Base-by-base conservation (phyloP, 805 yeast species). In the Candida orba region DNA sequence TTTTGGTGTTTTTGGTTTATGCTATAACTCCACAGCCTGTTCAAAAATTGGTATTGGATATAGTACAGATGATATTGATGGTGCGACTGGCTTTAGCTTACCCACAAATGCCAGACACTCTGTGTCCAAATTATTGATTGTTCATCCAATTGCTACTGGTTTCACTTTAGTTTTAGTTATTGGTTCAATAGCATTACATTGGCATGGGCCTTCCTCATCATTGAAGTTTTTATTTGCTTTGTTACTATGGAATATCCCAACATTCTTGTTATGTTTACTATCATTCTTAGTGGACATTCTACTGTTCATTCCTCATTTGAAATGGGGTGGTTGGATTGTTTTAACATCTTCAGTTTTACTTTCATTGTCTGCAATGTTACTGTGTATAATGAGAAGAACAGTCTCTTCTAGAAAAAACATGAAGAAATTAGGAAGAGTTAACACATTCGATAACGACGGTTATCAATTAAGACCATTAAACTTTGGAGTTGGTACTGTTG, bases 271-370 rank as follows among this genome's bases (percentile, higher is more conserved):
- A 35, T 68, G 85, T 1, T 63, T 90, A 39, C 67, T 91, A 41
- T 81, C 90, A 7, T 85, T 91, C 51, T 65, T 90, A 46, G 87
- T 87, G 4, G 98, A 91, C 59, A 75, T 90, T 33, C 62, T 90
- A 34, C 62, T 91, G 40, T 91, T 91, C 54, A 73, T 81, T 2
- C 85, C 90, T 3, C 78, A 79, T 56, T 65, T 91, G 43, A 73
- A 78, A 42, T 89, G 88, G 80, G 75, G 82, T 37, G 96, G 96
- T 23, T 91, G 97, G 97, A 66, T 84, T 40, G 74, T 85, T 46
- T 65, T 90, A 23, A 78, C 78, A 0, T 76, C 91, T 1, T 76
- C 93, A 0, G 74, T 83, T 2, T 60, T 81, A 29, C 69, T 81
- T 37, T 83, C 91, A 0, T 49, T 81, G 2, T 71, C 78, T 25